Evolutionary conservation across 805 yeast species (phyloP), one percentile per base, ranked within the genome.

Genomic region (Starmerella apicola): DNA sequence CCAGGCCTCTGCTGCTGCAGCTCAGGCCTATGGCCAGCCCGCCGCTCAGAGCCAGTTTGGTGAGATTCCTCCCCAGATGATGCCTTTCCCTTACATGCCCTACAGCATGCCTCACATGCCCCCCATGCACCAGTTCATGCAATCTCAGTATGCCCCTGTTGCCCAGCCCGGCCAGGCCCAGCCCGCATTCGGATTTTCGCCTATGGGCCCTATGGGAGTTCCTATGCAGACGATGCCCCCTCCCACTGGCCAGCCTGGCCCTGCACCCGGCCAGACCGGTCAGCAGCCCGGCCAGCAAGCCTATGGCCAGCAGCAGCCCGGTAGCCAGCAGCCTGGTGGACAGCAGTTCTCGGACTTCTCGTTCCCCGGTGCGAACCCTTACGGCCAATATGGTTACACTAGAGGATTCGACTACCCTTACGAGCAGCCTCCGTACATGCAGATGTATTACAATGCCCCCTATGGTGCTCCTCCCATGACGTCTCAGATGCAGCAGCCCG

Each of bases 121-220:
- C 35, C 41, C 17, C 37, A 35, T 19, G 41, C 38, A n/a, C 43
- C 43, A 9, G 28, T 25, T 27, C 9, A 41, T 25, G 43, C 39
- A 20, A 17, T 25, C 34, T 13, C 32, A 26, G 15, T 23, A 32
- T 17, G 32, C 34, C 29, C 32, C n/a, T 28, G 21, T 21, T 16
- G 36, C 24, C 25, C 10, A 12, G 38, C 38, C 38, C 22, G 35
- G 31, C 29, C 40, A 29, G 17, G 33, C 19, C 23, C 35, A 31
- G 34, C 41, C 31, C 36, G 19, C 24, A 10, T 13, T 6, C 31
- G 31, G 13, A 17, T 34, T n/a, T 16, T 9, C 26, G 20, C 37
- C 18, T 12, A 34, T 34, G 37, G 31, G 31, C 5, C 23, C 28
- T 5, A n/a, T 19, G 25, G 22, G 30, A 27, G 15, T 27, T n/a